These are phyloP conservation scores for Petunia axillaris DNA, from an alignment of 257 asterid species.

Conservation along the genomic window DNA sequence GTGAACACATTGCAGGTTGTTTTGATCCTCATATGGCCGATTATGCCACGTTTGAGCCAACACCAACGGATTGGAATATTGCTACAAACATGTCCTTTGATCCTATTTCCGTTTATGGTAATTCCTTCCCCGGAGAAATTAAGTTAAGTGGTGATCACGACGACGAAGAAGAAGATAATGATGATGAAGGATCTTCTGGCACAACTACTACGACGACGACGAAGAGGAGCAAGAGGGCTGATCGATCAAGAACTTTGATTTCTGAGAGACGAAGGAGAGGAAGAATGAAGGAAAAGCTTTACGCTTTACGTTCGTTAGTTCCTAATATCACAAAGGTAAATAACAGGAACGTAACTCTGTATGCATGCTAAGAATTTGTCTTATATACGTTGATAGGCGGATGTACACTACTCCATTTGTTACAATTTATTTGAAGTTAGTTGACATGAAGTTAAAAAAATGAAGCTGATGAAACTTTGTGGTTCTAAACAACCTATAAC, in stretches of 20 bases:
- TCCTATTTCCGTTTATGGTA: background rate
- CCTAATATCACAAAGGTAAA: conserved; percentile 83
- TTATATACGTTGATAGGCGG: too few species aligned
- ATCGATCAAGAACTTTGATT: conserved; percentile 60
- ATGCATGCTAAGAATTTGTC: background rate
- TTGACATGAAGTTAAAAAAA: too few species aligned
- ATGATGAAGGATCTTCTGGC: conserved; percentile 45
- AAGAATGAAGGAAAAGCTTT: conserved; percentile 84
- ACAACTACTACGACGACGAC: conserved; percentile 14
- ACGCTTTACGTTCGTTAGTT: conserved; percentile 73
- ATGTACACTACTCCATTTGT: background rate
- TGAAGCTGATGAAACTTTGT: too few species aligned
- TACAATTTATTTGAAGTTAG: too few species aligned
- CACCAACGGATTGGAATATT: conserved; percentile 36
- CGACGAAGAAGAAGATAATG: conserved; percentile 32
- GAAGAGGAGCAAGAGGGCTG: conserved; percentile 37
- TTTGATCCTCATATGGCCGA: background rate
- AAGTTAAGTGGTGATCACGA: background rate
- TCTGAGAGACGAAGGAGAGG: conserved; percentile 77
- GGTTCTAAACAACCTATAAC: too few species aligned
- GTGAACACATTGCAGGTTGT: conserved; percentile 29
- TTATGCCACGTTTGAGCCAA: conserved; percentile 19
- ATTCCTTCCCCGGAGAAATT: conserved; percentile 17
- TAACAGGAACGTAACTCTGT: conserved; percentile 39
- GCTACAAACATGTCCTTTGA: background rate